These are phyloP conservation scores for Lichtheimia ornata DNA, from an alignment of 371 early-diverging fungal genomes.

Conservation along the genomic window DNA sequence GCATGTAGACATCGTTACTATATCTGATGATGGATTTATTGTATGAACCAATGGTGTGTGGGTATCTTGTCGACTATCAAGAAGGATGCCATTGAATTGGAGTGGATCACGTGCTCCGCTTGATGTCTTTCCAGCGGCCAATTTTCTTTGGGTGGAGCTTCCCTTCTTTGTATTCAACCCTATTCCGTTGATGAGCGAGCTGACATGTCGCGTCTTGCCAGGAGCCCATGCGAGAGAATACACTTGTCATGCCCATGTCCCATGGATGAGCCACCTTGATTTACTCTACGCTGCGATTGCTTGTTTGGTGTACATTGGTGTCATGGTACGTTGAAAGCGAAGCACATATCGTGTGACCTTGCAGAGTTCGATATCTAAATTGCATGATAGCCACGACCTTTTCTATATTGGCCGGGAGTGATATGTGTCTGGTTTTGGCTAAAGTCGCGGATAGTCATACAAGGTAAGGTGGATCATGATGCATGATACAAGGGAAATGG, in stretches of 20 bases:
- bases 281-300: not conserved
- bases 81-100: no score
- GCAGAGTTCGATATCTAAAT: no score
- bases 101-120: no score
- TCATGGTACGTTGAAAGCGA: not conserved
- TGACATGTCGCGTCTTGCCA: constrained; percentile 26
- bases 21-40: no score
- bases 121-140: no score
- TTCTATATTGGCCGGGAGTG: constrained; percentile 2
- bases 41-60: no score
- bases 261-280: constrained; percentile 9
- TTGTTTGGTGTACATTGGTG: not conserved
- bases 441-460: constrained; percentile 4
- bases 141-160: no score
- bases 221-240: constrained; percentile 27
- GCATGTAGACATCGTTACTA: no score
- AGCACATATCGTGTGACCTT: no score
- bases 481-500: no score
- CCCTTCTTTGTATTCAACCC: no score
- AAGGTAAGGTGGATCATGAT: constrained; percentile 2
- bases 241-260: constrained; percentile 9
- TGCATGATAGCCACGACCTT: not conserved
- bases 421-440: constrained; percentile 1
- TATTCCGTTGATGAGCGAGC: not conserved
- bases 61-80: no score